phyloP scores from a whole-genome alignment of 208 protist species.

The Crithidia bombi region DNA sequence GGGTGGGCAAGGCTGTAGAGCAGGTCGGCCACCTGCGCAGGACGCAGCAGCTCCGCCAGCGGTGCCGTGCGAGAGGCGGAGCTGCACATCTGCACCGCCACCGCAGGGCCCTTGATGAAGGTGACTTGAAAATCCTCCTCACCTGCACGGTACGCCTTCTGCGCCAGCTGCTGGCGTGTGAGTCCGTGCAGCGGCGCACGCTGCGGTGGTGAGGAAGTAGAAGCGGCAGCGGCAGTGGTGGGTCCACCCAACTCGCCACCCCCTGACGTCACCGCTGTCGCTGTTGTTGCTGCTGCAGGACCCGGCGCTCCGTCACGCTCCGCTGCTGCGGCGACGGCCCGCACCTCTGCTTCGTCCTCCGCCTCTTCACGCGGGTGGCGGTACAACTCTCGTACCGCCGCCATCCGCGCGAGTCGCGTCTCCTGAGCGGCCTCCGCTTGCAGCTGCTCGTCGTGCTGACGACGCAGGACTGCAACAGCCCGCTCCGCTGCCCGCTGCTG shows the following conservation, averaged over 20 bases:
- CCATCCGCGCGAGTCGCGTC: slow-evolving; percentile 22
- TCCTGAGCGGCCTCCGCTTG: slow-evolving; percentile 8
- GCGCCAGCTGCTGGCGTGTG: slow-evolving; percentile 34
- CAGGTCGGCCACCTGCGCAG: slow-evolving; percentile 33
- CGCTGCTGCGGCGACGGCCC: no score
- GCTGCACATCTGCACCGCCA: slow-evolving; percentile 16
- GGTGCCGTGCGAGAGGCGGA: background rate
- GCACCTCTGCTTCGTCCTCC: background rate
- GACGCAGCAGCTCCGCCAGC: slow-evolving; percentile 32
- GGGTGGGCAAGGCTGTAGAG: slow-evolving; percentile 21
- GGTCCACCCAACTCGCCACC: background rate
- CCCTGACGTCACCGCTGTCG: no score
- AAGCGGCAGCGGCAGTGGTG: background rate
- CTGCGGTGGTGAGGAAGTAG: background rate
- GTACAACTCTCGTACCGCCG: slow-evolving; percentile 12
- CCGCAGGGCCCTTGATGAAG: slow-evolving; percentile 40
- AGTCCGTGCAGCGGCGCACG: slow-evolving; percentile 12
- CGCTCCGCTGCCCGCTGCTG: slow-evolving; percentile 42
- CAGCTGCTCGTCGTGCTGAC: slow-evolving; percentile 17
- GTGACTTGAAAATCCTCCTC: slow-evolving; percentile 38
- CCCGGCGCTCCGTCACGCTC: background rate
- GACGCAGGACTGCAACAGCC: slow-evolving; percentile 28
- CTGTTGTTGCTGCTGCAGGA: background rate
- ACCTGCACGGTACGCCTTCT: slow-evolving; percentile 24
- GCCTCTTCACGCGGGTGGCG: slow-evolving; percentile 15